phyloP scores from a whole-genome alignment of 306 rosid species.

The Hylodesmum podocarpum region DNA sequence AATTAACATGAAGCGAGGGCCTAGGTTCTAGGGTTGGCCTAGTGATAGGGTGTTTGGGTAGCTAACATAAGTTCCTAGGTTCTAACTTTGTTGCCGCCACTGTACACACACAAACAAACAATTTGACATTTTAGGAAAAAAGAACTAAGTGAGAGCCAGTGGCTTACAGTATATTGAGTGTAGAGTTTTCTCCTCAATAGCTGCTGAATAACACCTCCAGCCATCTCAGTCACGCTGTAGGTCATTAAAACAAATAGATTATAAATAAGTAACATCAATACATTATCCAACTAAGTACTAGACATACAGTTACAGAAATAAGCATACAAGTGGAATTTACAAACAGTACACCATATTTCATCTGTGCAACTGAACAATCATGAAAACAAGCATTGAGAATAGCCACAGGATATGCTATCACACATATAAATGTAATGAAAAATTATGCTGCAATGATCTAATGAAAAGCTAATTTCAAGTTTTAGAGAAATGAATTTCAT shows the following conservation, averaged over 20 bases:
- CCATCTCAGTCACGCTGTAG: constrained; percentile 61
- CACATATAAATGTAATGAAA: background rate
- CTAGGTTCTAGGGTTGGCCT: no score
- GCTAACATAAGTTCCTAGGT: no score
- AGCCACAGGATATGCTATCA: background rate
- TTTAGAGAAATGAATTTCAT: no score
- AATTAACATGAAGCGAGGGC: no score
- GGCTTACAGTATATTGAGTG: constrained; percentile 62
- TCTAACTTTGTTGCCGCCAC: no score
- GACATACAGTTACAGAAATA: background rate
- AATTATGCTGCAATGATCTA: background rate
- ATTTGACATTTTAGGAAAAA: no score
- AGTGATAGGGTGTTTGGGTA: no score
- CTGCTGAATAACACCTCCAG: constrained; percentile 78
- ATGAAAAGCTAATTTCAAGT: no score
- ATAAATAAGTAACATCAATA: background rate
- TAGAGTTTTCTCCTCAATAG: constrained; percentile 72
- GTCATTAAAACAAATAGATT: background rate
- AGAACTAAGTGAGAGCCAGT: no score
- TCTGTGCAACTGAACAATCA: background rate
- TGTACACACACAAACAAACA: no score
- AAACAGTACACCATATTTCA: background rate
- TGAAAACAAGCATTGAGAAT: background rate
- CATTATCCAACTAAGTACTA: background rate
- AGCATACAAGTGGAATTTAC: background rate